Evolutionary conservation across 352 stramenopile species (phyloP), one percentile per base, ranked within the genome.

Genomic region (Pythium myriotylum): DNA sequence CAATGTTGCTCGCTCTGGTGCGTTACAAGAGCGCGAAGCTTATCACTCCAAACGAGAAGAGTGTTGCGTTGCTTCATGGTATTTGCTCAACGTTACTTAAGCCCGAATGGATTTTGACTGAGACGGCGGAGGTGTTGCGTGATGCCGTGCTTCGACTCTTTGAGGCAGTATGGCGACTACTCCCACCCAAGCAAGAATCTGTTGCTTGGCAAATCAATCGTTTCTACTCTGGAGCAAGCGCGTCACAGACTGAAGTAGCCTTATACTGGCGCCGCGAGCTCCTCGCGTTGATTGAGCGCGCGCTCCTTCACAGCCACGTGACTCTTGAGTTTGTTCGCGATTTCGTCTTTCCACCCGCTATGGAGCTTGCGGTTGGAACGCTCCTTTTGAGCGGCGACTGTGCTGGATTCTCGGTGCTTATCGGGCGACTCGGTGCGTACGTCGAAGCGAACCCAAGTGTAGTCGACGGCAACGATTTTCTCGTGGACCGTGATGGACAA

Each of bases 91-190:
- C 68, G 24, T 58, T 94, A 24, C 50, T 94, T 2, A 50, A 54
- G 26, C 64, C 77, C 0, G 65, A 72, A 13, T 76, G 77, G 32
- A 73, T 92, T 9, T 66, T 91, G 2, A 57, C 57, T 1, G 76
- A 81, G 20, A 46, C 62, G 14, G 76, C 43, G 17, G 68, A 73
- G 51, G 58, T 23, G 1, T 55, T 94, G 52, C 69, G 78, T 27
- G 61, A 82, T 27, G 70, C 69, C 23, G 32, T 90, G 50, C 57
- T 91, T 55, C 66, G 64, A 22, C 68, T 79, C 2, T 80, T 87
- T 56, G 84, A 94, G 43, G 56, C 65, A 2, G 71, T 90, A 29
- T 94, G 84, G 84, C 72, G 84, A 12, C 64, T 94, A 4, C 84
- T 88, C 45, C 77, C 84, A 2, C 64, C 70, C 37, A 58, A 70